Evolutionary conservation across 2,329 filamentous ascomycete species (phyloP).

Genomic region (Claviceps monticola): DNA sequence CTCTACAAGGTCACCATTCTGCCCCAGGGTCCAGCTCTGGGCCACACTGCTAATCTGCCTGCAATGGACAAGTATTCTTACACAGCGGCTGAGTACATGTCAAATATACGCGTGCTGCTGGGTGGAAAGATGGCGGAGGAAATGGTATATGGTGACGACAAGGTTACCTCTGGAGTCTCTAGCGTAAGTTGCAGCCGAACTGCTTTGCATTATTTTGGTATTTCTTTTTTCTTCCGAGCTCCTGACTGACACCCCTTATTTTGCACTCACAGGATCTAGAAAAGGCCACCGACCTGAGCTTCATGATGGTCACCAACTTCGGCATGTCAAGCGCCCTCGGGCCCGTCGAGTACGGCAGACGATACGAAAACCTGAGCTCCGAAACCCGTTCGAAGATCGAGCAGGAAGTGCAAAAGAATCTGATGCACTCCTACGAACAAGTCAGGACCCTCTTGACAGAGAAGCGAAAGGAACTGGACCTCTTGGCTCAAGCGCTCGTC

Average conservation of each 20-base stretch:
- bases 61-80: constrained; percentile 87
- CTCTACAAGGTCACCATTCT: constrained; percentile 98
- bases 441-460: constrained; percentile 57
- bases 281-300: constrained; percentile 67
- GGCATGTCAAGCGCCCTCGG: constrained; percentile 84
- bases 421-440: constrained; percentile 69
- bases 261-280: constrained; percentile 55
- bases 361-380: constrained; percentile 70
- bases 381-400: constrained; percentile 83
- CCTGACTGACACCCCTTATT: constrained; percentile 13
- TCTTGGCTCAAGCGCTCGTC: constrained; percentile 75
- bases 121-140: constrained; percentile 86
- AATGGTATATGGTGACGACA: constrained; percentile 79
- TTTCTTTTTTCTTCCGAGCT: background rate
- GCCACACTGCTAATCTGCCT: constrained; percentile 76
- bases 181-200: constrained; percentile 37
- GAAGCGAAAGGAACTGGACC: constrained; percentile 73
- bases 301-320: constrained; percentile 73
- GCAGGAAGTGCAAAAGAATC: constrained; percentile 67
- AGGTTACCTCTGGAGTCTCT: constrained; percentile 79
- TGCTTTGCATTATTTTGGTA: background rate
- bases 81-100: constrained; percentile 72
- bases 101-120: constrained; percentile 65
- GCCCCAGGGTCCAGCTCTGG: constrained; percentile 73
- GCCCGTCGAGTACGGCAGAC: constrained; percentile 73